Percentiles rank a stretch among this genome's conserved stretches.
phyloP scores from a whole-genome alignment of 257 asterid genomes.

The Mentha longifolia region DNA sequence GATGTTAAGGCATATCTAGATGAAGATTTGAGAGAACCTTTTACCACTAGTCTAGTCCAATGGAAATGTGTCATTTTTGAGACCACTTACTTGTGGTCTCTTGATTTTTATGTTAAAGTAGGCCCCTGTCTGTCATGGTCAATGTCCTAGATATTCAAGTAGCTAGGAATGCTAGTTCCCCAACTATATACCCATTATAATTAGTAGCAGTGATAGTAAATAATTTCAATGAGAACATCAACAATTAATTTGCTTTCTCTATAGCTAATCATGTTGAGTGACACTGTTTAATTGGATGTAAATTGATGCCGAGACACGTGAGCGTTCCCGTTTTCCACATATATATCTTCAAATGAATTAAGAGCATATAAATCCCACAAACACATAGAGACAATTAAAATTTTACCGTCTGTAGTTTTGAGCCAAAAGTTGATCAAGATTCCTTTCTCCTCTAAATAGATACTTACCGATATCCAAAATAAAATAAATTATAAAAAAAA shows the following conservation, averaged over 20 bases:
- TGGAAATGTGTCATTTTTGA: constrained; percentile 48
- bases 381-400: too few relatives aligned
- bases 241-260: background rate
- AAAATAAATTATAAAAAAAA: background rate
- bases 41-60: constrained; percentile 31
- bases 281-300: background rate
- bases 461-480: background rate
- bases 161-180: background rate
- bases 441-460: constrained; percentile 10
- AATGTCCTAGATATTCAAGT: constrained; percentile 8
- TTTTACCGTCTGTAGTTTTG: background rate
- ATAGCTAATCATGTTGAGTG: background rate
- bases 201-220: too few relatives aligned
- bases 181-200: background rate
- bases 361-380: background rate
- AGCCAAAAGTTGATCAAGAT: background rate
- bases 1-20: constrained; percentile 43
- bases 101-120: constrained; percentile 27
- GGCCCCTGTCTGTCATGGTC: constrained; percentile 28
- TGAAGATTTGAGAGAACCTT: constrained; percentile 43
- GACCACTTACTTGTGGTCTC: constrained; percentile 49
- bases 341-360: background rate
- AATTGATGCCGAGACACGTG: background rate
- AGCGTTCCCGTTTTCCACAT: background rate
- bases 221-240: background rate